Conservation (phyloP, 345 rosid genomes). For the rapeseed (Brassica napus) region Da-Ae NC_063452.1:47627001-47627500, state of each 20-base stretch:
- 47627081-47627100: slow-evolving; percentile 90
- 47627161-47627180: slow-evolving; percentile 40
- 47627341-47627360: slow-evolving; percentile 27
- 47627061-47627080: not conserved
- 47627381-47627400: slow-evolving; percentile 87
- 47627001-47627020: not conserved
- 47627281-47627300: slow-evolving; percentile 24
- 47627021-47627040: not conserved
- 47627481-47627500: slow-evolving; percentile 44
- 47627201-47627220: slow-evolving; percentile 11
- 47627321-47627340: slow-evolving; percentile 2
- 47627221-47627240: slow-evolving; percentile 16
- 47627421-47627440: slow-evolving; percentile 42
- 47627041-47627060: not conserved
- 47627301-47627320: not conserved
- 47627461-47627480: slow-evolving; percentile 41
- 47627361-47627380: slow-evolving; percentile 71
- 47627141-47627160: slow-evolving; percentile 57
- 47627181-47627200: slow-evolving; percentile 30
- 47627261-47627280: slow-evolving; percentile 23
- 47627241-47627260: slow-evolving; percentile 32
- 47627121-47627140: slow-evolving; percentile 95
- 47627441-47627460: slow-evolving; percentile 41
- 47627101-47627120: slow-evolving; percentile 99
- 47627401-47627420: slow-evolving; percentile 68